A percentile compares a stretch with the other conserved stretches of the same genome.
Evolutionary conservation across 2,329 filamentous ascomycete species (phyloP).

Genomic region (Massarina eburnea): DNA sequence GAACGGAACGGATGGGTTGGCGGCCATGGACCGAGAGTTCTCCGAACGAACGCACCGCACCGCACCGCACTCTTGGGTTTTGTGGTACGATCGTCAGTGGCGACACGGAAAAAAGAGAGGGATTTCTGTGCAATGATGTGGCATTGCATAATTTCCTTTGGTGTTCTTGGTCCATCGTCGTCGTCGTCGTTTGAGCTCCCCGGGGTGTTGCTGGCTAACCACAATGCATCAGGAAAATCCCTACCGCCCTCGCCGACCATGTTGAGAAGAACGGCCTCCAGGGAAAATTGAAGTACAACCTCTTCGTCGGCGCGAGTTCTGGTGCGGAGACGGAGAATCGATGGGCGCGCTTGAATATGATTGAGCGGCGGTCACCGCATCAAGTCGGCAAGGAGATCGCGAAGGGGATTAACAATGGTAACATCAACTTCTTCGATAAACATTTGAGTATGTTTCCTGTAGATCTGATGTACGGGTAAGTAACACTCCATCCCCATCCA

Average conservation of each 20-base stretch:
- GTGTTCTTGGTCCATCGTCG: too few species aligned
- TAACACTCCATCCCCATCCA: constrained; percentile 20
- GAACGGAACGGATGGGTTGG: constrained; percentile 27
- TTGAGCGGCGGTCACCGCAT: constrained; percentile 79
- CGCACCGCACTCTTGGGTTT: too few species aligned
- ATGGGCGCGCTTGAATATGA: constrained; percentile 90
- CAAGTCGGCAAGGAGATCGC: constrained; percentile 89
- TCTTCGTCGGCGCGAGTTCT: constrained; percentile 88
- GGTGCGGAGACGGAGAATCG: constrained; percentile 89
- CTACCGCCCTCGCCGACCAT: constrained; percentile 80
- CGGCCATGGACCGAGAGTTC: constrained; percentile 33
- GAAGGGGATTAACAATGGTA: constrained; percentile 85
- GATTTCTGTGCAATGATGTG: too few species aligned
- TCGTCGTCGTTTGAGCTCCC: too few species aligned
- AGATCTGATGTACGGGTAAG: constrained; percentile 71
- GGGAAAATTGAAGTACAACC: constrained; percentile 79
- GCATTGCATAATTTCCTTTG: too few species aligned
- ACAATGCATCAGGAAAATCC: constrained; percentile 65
- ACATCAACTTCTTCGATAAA: constrained; percentile 93
- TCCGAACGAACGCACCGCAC: too few species aligned
- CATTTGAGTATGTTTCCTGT: constrained; percentile 90
- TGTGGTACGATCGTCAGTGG: too few species aligned
- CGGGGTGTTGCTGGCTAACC: not conserved
- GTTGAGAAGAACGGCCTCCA: constrained; percentile 85
- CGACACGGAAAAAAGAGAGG: too few species aligned